Evolutionary conservation across 805 yeast species (phyloP).

Genomic region (Vanderwaltozyma tropicalis): DNA sequence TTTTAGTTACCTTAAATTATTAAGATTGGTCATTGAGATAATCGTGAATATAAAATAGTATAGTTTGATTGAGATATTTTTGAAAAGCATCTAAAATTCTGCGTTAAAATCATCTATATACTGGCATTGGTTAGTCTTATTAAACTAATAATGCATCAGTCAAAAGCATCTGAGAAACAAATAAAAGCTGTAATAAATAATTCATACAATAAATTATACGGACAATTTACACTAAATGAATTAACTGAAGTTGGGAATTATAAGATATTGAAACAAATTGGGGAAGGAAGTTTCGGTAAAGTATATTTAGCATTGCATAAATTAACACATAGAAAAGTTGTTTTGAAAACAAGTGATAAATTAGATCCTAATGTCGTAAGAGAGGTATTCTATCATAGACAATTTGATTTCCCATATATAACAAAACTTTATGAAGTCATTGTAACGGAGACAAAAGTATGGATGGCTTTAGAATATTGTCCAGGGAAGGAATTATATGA

Average conservation of each 20-base stretch:
- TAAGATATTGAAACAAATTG: slow-evolving; percentile 59
- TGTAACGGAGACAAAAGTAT: slow-evolving; percentile 65
- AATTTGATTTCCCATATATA: slow-evolving; percentile 73
- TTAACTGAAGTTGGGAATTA: slow-evolving; percentile 73
- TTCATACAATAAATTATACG: slow-evolving; percentile 50
- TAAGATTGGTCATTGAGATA: too few species aligned
- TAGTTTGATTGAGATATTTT: too few species aligned
- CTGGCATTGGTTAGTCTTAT: too few species aligned
- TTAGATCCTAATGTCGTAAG: slow-evolving; percentile 79
- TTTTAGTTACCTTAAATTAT: too few species aligned
- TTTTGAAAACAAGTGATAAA: slow-evolving; percentile 68
- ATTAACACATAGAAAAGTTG: slow-evolving; percentile 66
- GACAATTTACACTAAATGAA: slow-evolving; percentile 37
- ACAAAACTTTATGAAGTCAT: slow-evolving; percentile 79
- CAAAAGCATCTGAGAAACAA: slow-evolving; percentile 24
- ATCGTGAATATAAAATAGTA: too few species aligned
- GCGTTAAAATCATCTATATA: too few species aligned
- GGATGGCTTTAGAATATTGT: slow-evolving; percentile 88
- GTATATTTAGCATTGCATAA: slow-evolving; percentile 78
- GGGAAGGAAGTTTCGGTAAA: slow-evolving; percentile 89
- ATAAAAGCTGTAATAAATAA: slow-evolving; percentile 40
- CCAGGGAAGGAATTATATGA: slow-evolving; percentile 71
- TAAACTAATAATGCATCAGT: slow-evolving; percentile 10
- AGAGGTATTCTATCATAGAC: slow-evolving; percentile 81
- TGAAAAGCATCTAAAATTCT: too few species aligned